Evolutionary conservation across 2,329 filamentous ascomycete genomes (phyloP), one percentile per base, ranked within the genome.

Genomic region (Cytospora schulzeri): DNA sequence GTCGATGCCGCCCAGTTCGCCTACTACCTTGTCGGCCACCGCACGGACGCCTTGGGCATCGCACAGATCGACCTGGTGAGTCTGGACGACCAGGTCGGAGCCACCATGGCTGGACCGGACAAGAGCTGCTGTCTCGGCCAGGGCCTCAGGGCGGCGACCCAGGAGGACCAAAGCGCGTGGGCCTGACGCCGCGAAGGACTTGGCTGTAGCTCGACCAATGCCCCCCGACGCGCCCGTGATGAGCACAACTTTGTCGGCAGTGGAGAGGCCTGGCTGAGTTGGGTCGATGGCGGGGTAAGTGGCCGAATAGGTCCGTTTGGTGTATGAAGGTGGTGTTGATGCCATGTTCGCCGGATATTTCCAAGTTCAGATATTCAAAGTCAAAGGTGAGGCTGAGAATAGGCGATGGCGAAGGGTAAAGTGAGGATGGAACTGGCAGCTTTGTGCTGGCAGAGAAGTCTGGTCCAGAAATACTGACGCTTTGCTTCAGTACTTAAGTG

Each of bases 171-270:
- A 62, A 14, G 63, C 63, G 0, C 53, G 41, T 7, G 74, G 72
- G 54, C 74, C 74, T 24, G 74, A 73, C 29, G 71, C 69, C 17
- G 76, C 75, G 51, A 77, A 75, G 28, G 72, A 74, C 26, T 73
- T 69, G 5, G 76, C 75, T 19, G 76, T 71, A 24, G 71, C 72
- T 51, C 72, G 69, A 19, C 75, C 76, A 48, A 78, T 73, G 28
- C 76, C 76, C 51, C 74, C 70, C 51, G 73, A 72, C 17, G 74
- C 73, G 60, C 74, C 74, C 14, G 76, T 77, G 62, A 78, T 73
- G 9, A 77, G 66, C 57, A 75, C 76, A 9, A 73, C 69, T 62
- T 74, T 73, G 11, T 70, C 67, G n/a, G 33, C 61, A 19, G 63
- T 67, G 19, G 68, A 66, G 51, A 68, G 65, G 26, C n/a, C 53